Conservation (phyloP, 1,284 basidiomycete species). For the Abortiporus biennis region DNA sequence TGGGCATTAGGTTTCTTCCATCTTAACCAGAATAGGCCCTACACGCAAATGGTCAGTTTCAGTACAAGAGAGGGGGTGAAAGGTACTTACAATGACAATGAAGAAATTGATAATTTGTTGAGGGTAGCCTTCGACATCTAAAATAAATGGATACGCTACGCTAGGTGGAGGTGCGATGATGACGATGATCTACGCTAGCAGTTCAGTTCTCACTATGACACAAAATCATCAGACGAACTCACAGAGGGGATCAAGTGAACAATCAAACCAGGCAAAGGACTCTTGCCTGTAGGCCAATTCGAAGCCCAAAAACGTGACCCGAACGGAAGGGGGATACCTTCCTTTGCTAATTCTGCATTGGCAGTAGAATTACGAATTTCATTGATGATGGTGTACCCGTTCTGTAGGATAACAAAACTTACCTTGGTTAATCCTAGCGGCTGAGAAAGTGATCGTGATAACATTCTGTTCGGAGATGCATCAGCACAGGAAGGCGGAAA, state of each 20-base stretch:
- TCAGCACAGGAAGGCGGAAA: slow-evolving; percentile 35
- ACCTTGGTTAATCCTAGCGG: slow-evolving; percentile 25
- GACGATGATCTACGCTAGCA: slow-evolving; percentile 32
- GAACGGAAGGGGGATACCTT: slow-evolving; percentile 42
- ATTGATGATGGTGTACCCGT: no score
- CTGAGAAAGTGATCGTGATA: slow-evolving; percentile 23
- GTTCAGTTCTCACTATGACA: slow-evolving; percentile 15
- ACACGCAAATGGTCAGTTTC: neutral
- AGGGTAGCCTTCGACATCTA: slow-evolving; percentile 50
- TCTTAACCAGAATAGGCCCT: slow-evolving; percentile 49
- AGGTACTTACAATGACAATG: slow-evolving; percentile 36
- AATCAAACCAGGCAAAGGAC: slow-evolving; percentile 50
- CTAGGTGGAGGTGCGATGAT: slow-evolving; percentile 47
- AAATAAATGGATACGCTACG: slow-evolving; percentile 57
- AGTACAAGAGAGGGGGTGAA: neutral
- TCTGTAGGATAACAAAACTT: neutral
- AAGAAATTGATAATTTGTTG: slow-evolving; percentile 43
- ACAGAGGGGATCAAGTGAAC: slow-evolving; percentile 47
- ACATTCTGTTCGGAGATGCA: slow-evolving; percentile 14
- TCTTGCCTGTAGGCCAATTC: slow-evolving; percentile 50
- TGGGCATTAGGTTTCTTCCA: slow-evolving; percentile 36
- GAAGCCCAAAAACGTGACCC: slow-evolving; percentile 56
- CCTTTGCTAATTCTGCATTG: slow-evolving; percentile 34
- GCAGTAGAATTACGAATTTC: neutral
- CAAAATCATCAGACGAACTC: slow-evolving; percentile 35